Base-by-base conservation (phyloP, 768 basidiomycete genomes). In the Crassisporium funariophilum region DNA sequence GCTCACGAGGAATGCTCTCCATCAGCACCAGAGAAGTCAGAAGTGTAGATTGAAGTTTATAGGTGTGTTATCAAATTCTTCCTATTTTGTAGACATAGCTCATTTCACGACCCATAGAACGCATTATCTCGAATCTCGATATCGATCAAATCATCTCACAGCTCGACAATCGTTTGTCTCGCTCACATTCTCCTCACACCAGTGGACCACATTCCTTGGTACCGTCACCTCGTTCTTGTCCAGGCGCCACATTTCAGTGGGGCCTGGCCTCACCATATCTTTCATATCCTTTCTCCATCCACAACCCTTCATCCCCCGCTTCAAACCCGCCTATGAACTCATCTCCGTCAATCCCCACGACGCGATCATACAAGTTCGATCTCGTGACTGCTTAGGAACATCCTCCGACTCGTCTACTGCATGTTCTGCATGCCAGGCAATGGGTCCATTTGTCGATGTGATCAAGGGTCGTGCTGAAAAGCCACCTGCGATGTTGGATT, bases 261-360 rank as follows among this genome's bases (percentile, higher is more conserved):
- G 54, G 46, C 12, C 36, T 51, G 9, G 45, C 44, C 15, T 34
- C 45, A 1, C 53, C 53, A 22, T 51, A 39, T 41, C 6, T 29
- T 7, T 29, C 27, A 10, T 39, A 23, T 31, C 42, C 42, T 27
- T 44, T 31, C 21, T 15, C 48, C n/a, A 15, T 53, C 15, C 55
- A 59, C 27, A 41, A 52, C 31, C 21, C 42, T 2, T 4, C 12
- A 0, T 52, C n/a, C n/a, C 55, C 12, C 37, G 35, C 13, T 46
- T 39, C 35, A 46, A 52, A 33, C 46, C 52, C 3, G 45, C 39
- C 12, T 56, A 54, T 27, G 4, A 27, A 2, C 31, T 54, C 15
- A 16, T 44, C 13, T 31, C 41, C 3, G 24, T 45, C 38, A 20
- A 53, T 24, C 25, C 41, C 11, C 16, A 34, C 5, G 29, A 33